Base-by-base conservation (phyloP, 2,329 filamentous ascomycete genomes). In the Mollisiaceae sp. region DNA sequence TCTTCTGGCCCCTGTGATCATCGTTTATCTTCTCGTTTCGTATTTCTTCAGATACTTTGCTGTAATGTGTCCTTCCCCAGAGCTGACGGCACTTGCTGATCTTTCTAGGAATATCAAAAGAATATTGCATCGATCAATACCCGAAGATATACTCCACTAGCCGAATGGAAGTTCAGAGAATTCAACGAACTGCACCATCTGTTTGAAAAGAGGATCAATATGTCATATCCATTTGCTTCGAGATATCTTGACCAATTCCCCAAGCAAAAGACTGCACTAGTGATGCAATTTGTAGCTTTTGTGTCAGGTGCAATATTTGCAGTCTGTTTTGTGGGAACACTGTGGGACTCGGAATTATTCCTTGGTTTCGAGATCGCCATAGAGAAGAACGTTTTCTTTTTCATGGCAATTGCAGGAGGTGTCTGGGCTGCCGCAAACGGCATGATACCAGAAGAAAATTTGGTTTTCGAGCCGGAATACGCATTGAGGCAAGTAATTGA, bases 31-130 rank as follows among this genome's bases (percentile, higher is more conserved):
- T 43, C 80, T 97, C 52, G 87, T 97, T 70, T 89, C 95, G 67
- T 97, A 97, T 77, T 92, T 99, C 74, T 93, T 98, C 75, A 93
- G 91, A 38, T 97, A 98, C 76, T 98, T 97, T 77, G 95, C 95
- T 74, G 90, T 91, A 78, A 78, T 86, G 78, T 32, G 24, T 41
- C 22, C 8, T 18, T 38, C n/a, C 15, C 15, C n/a, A 18, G 45
- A 41, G 1, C 4, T 41, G 24, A 50, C 39, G 11, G 24, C 35
- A 18, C 4, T 22, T 56, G 47, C 70, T 75, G 66, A 75, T 9
- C 6, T 18, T 22, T 14, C 32, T 66, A 93, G 90, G 94, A 99
- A 81, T 97, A 97, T 75, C 93, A 97, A 78, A 96, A 94, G 75
- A 97, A 97, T 68, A 94, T 93, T 0, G 89, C 92, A 0, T 89